Conservation (phyloP, 768 basidiomycete species). For the Kwoniella bestiolae region DNA sequence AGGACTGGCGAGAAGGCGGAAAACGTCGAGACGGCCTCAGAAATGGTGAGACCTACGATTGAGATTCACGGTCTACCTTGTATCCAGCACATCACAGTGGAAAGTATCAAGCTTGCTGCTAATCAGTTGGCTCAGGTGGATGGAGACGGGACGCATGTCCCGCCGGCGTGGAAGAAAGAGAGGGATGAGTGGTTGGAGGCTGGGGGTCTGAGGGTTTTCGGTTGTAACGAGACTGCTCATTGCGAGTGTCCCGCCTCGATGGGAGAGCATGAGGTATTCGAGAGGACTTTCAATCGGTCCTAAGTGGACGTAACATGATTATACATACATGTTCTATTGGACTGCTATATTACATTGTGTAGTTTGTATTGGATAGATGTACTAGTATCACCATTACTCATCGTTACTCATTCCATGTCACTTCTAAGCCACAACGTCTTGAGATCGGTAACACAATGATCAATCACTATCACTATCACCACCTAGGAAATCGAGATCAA, state of each 20-base stretch:
- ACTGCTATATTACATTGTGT: too few species aligned
- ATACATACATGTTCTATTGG: too few species aligned
- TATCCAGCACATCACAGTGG: not conserved
- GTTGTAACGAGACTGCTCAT: too few species aligned
- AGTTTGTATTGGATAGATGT: too few species aligned
- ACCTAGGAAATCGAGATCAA: constrained; percentile 41
- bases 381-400: not conserved
- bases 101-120: not conserved
- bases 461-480: constrained; percentile 25
- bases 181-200: not conserved
- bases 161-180: not conserved
- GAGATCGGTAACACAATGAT: not conserved
- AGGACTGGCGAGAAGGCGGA: not conserved
- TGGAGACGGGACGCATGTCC: too few species aligned
- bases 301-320: too few species aligned
- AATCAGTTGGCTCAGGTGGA: not conserved
- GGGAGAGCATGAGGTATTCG: too few species aligned
- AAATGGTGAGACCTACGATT: not conserved
- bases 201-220: too few species aligned
- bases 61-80: constrained; percentile 4
- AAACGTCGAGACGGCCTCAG: too few species aligned
- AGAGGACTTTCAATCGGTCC: too few species aligned
- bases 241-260: not conserved
- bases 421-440: too few species aligned
- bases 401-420: too few species aligned